Conservation (phyloP, 176 grass and related monocot species). For the Lolium perenne region DNA sequence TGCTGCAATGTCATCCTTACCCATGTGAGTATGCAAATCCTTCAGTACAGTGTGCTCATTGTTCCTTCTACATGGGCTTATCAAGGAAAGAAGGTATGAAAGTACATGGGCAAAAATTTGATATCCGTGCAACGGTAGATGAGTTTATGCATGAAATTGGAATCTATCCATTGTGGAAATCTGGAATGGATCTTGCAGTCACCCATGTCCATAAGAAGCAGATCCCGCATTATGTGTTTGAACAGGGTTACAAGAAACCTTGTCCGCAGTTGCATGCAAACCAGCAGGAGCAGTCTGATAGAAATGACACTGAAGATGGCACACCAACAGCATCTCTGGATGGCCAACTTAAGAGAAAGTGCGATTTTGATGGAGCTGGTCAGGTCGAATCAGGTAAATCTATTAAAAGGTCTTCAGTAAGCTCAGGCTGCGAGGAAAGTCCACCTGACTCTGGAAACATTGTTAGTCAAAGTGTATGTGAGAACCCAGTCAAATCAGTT, state of each 20-base stretch:
- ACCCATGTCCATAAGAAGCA: conserved; percentile 79
- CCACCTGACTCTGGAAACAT: conserved; percentile 37
- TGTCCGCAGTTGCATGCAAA: conserved; percentile 45
- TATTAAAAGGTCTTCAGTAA: conserved; percentile 56
- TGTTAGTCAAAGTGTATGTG: conserved; percentile 17
- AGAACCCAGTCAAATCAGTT: conserved; percentile 23
- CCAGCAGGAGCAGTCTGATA: conserved; percentile 59
- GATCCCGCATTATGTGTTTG: conserved; percentile 84
- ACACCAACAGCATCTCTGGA: conserved; percentile 20
- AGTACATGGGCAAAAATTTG: conserved; percentile 79
- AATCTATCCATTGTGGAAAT: conserved; percentile 81
- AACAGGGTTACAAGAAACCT: conserved; percentile 76
- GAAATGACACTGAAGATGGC: conserved; percentile 50
- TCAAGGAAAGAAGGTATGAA: conserved; percentile 80
- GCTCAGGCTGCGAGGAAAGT: conserved; percentile 43
- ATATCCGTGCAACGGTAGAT: conserved; percentile 94
- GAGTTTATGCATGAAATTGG: conserved; percentile 83
- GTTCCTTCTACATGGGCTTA: conserved; percentile 93
- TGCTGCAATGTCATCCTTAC: conserved; percentile 94
- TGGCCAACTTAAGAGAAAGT: conserved; percentile 51
- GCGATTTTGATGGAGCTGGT: conserved; percentile 43
- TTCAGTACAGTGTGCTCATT: conserved; percentile 71
- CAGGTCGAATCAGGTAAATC: conserved; percentile 27
- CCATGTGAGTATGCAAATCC: conserved; percentile 84
- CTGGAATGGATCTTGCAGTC: conserved; percentile 86